Base-by-base conservation (phyloP, 805 yeast species). In the Priceomyces castillae region DNA sequence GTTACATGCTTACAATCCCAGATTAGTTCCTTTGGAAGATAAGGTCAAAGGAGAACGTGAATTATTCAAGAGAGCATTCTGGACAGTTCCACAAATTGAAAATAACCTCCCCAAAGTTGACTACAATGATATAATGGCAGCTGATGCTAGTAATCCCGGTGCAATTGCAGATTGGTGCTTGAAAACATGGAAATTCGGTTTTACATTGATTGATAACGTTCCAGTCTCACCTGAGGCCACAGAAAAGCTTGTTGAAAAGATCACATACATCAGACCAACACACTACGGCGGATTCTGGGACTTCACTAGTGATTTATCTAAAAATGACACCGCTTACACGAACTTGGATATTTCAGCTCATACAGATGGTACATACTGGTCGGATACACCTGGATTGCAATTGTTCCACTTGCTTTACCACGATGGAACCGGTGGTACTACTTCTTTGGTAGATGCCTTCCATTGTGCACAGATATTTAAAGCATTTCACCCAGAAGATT, bases 261-360 rank as follows among this genome's bases (percentile, higher is more conserved):
- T 83, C 48, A 72, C 81, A 43, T 81, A 78, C 56, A 76, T 82
- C 39, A 67, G 85, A 34, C 81, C 81, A 19, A 83, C 90, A 1
- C 90, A 83, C 56, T 83, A 84, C 51, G 89, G 88, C n/a, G 88
- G 86, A 1, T 82, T 84, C 62, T 84, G 89, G 88, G 87, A 82
- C 56, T 83, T 84, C 60, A 83, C 89, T 9, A 73, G 86, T 3
- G 86, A 83, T 53, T 65, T 83, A 53, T 72, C 81, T 37, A 80
- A 77, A 64, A 77, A 78, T 45, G 90, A 83, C 54, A 81, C 86
- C 3, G 90, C 90, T 2, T 83, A 83, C 57, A 82, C 88, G 12
- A 80, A 81, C 53, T 68, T 82, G 43, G 84, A 79, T 48, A 78
- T 83, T 40, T 77, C 78, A 6, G 63, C 77, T 9, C 90, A 83